Percentiles rank a stretch among this genome's conserved stretches.
phyloP scores from a whole-genome alignment of 495 filamentous ascomycete genomes.

The Parathielavia hyrcaniae region DNA sequence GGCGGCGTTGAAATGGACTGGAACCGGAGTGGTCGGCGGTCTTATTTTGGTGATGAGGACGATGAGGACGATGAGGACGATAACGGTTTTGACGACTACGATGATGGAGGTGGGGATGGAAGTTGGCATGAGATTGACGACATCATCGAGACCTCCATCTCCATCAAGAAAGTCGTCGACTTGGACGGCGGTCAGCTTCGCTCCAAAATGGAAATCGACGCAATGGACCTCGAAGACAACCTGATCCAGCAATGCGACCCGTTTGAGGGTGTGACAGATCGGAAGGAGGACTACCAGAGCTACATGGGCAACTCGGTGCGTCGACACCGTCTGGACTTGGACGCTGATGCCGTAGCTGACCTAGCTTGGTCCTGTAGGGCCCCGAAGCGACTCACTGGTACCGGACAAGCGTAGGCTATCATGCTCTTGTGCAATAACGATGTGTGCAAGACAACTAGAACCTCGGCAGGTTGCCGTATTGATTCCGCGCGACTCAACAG shows the following conservation, averaged over 20 bases:
- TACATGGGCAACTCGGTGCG: not conserved
- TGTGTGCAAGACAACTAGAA: not conserved
- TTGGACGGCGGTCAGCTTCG: not conserved
- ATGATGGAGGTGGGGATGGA: not conserved
- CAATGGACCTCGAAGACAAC: not conserved
- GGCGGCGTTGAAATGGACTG: conserved; percentile 11
- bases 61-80: not conserved
- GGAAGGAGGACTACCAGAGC: not conserved
- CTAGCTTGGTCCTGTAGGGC: not conserved
- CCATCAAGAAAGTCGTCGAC: not conserved
- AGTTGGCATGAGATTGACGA: not conserved
- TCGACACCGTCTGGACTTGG: not conserved
- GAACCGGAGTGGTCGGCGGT: no score
- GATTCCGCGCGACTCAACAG: not conserved
- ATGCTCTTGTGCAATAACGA: not conserved
- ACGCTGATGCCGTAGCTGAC: not conserved
- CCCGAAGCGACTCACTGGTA: not conserved
- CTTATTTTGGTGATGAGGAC: not conserved
- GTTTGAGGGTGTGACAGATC: not conserved
- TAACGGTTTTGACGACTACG: not conserved
- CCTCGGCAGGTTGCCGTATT: not conserved
- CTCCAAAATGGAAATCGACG: not conserved
- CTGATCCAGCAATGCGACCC: not conserved
- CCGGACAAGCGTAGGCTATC: not conserved
- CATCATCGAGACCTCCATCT: not conserved